phyloP scores from a whole-genome alignment of 1,284 basidiomycete genomes.

The Sporisorium scitamineum region DNA sequence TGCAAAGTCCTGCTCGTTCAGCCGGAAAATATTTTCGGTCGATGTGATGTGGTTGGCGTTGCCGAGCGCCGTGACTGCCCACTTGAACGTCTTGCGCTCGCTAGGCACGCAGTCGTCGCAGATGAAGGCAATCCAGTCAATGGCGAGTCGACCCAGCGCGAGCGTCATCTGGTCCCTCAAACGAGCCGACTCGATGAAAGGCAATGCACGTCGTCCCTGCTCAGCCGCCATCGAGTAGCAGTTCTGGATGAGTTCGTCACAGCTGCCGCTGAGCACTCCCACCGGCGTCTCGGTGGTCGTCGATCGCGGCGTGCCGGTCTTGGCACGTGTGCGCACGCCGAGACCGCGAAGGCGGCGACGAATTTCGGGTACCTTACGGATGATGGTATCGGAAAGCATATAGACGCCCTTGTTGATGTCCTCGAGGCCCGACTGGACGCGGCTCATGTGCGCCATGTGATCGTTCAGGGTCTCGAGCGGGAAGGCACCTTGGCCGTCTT shows the following conservation, averaged over 20 bases:
- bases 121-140: conserved; percentile 92
- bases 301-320: conserved; percentile 24
- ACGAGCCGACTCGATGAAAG: conserved; percentile 65
- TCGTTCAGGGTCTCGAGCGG: conserved; percentile 77
- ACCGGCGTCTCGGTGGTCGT: conserved; percentile 26
- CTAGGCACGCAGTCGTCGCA: conserved; percentile 97
- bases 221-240: conserved; percentile 96
- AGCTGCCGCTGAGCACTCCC: conserved; percentile 36
- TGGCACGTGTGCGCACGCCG: conserved; percentile 21
- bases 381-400: conserved; percentile 90
- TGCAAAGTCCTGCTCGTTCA: conserved; percentile 83
- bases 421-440: conserved; percentile 87
- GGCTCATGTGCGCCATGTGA: conserved; percentile 89
- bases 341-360: conserved; percentile 48
- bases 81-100: conserved; percentile 96
- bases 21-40: conserved; percentile 84
- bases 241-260: conserved; percentile 84
- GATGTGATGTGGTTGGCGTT: conserved; percentile 91
- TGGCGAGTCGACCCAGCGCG: conserved; percentile 60
- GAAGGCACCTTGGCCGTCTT: conserved; percentile 57
- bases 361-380: conserved; percentile 74
- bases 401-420: conserved; percentile 91
- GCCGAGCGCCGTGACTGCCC: conserved; percentile 96
- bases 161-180: conserved; percentile 63
- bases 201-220: conserved; percentile 72